Evolutionary conservation across 2,329 filamentous ascomycete species (phyloP), one percentile per base, ranked within the genome.

Genomic region (Oidium heveae): DNA sequence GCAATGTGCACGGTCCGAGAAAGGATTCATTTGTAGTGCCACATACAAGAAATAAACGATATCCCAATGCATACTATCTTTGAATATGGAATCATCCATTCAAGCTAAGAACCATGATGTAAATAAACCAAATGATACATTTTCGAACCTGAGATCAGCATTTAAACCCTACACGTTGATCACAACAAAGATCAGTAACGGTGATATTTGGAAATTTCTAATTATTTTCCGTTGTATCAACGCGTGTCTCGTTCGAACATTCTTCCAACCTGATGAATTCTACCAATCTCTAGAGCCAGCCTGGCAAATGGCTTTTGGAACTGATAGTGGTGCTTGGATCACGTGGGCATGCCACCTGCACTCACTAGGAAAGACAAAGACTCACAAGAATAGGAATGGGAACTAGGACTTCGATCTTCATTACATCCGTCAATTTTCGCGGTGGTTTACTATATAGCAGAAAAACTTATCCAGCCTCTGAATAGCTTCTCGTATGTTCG

Each of bases 261-360:
- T 95, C 67, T 98, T 98, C 70, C 91, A 98, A 68, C 91, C 91
- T 32, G 91, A 98, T 70, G 91, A 98, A 68, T 96, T 86, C 71
- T 98, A 91, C 64, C 91, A 98, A 66, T 84, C 87, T 1, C 76
- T 96, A 47, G 91, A 98, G 70, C 89, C 91, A 54, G 91, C 91
- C 60, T 96, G 89, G 88, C 73, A 80, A 62, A 74, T 91, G 55
- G 84, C 84, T 2, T 95, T 94, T 72, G 88, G 88, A 22, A 64
- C 71, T 2, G 66, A 73, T 15, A 84, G 81, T 66, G 84, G 84
- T 58, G 86, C 89, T 32, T 98, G 89, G 86, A 74, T 95, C 63
- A 98, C 91, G 58, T 98, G 91, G 91, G 89, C 94, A 73, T 63
- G 75, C 70, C 44, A 7, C 54, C 53, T 55, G 32, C 24, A 20